Evolutionary conservation across 257 asterid genomes (phyloP), one percentile per base, ranked within the genome.

Genomic region (Datura wrightii): DNA sequence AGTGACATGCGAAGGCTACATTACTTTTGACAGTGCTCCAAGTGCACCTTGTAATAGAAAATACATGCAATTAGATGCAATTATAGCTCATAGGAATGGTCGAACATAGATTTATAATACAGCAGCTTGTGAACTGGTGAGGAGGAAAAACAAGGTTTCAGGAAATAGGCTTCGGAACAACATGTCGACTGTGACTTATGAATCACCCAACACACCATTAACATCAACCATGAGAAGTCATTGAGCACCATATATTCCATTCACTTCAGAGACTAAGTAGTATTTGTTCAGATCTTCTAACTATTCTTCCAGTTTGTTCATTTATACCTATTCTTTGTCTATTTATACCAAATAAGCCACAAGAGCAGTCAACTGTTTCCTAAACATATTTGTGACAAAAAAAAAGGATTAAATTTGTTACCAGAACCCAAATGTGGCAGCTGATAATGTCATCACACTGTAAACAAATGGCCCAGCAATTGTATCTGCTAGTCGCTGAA

Each of bases 401-500:
- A 84, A 72, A 56, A 56, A 87, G 84, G 85, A 70, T 67, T 87
- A 83, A 84, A 71, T 69, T n/a, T 63, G 91, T 79, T 90, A 96
- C 99, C 99, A 96, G 84, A 96, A 96, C 83, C 94, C 95, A 93
- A 96, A 96, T 65, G 99, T 94, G 84, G 93, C 94, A 67, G 98
- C 98, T 59, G 98, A 94, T 86, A 96, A 88, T 62, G 99, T 92
- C 98, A 96, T 94, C 76, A 96, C 92, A 84, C 93, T 93, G 83
- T 93, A 96, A 66, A 96, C 99, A 90, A 96, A 96, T 63, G 98
- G 99, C 19, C 99, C 98, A 86, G 99, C 98, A 85, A 96, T 93
- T 84, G 98, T 86, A 93, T 96, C 99, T 55, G 99, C 99, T 83
- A 96, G 97, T 91, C 99, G 92, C 87, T 96, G 99, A 85, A 96